These are phyloP conservation scores for Pneumocystis canis DNA, from an alignment of 1,139 yeast species.

Conservation along the genomic window DNA sequence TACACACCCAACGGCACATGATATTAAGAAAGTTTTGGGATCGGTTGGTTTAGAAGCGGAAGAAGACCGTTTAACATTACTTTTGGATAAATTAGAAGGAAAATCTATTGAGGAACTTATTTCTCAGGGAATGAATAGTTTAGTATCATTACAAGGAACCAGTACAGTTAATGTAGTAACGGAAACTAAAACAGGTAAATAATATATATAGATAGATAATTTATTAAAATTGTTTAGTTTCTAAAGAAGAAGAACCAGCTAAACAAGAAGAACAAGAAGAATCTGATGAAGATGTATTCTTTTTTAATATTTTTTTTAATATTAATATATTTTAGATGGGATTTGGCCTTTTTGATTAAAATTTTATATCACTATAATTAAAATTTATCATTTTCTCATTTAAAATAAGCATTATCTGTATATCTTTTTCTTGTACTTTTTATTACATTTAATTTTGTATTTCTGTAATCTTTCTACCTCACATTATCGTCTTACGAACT, in stretches of 20 bases:
- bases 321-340: constrained; percentile 18
- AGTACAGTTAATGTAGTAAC: background rate
- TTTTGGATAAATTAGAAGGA: constrained; percentile 86
- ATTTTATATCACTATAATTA: background rate
- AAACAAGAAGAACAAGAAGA: constrained; percentile 46
- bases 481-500: no score
- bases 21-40: constrained; percentile 75
- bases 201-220: constrained; percentile 1
- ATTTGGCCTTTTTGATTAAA: constrained; percentile 31
- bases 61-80: constrained; percentile 69
- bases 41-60: constrained; percentile 95
- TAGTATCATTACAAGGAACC: constrained; percentile 60
- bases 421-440: no score
- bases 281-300: constrained; percentile 42
- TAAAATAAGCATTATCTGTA: no score
- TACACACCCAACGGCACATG: constrained; percentile 75
- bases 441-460: no score
- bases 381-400: no score
- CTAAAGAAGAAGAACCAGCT: constrained; percentile 33
- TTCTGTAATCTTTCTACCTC: no score
- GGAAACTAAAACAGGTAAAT: background rate
- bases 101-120: constrained; percentile 80
- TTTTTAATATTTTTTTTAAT: background rate
- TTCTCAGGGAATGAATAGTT: constrained; percentile 90
- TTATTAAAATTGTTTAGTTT: no score